Percentiles rank a stretch among this genome's conserved stretches.
phyloP scores from a whole-genome alignment of 768 basidiomycete genomes.

The Pulveroboletus sp. region DNA sequence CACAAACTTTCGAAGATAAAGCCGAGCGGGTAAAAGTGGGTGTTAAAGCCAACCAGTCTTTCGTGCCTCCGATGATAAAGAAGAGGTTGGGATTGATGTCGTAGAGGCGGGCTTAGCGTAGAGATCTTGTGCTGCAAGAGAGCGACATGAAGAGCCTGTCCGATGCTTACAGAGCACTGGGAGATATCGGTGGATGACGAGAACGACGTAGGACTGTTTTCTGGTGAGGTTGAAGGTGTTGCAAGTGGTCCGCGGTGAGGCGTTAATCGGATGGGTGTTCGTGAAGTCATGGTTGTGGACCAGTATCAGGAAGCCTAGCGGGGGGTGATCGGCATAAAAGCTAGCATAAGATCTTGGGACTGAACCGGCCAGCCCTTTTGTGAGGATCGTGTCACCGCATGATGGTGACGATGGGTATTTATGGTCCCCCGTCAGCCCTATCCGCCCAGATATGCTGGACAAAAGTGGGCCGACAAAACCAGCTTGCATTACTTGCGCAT shows the following conservation, averaged over 20 bases:
- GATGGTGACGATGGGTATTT: constrained; percentile 15
- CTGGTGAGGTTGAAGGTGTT: constrained; percentile 16
- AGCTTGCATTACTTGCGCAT: too few relatives aligned
- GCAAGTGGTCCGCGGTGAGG: constrained; percentile 27
- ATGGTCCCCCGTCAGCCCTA: constrained; percentile 10
- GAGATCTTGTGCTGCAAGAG: constrained; percentile 10
- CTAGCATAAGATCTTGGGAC: constrained; percentile 21
- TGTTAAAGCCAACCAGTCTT: neutral
- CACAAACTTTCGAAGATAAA: constrained; percentile 2
- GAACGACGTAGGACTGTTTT: constrained; percentile 17
- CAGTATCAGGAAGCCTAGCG: constrained; percentile 16
- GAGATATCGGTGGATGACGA: constrained; percentile 12
- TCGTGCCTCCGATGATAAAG: neutral
- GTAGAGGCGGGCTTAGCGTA: neutral
- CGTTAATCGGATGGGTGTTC: constrained; percentile 21
- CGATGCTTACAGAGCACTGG: neutral
- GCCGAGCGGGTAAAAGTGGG: neutral
- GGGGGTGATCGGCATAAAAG: constrained; percentile 14
- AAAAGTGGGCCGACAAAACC: constrained; percentile 12
- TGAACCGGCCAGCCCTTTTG: constrained; percentile 28
- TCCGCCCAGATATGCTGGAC: constrained; percentile 9
- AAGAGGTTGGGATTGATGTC: neutral
- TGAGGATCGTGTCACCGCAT: constrained; percentile 8
- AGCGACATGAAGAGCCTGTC: constrained; percentile 9
- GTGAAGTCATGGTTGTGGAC: constrained; percentile 23